Evolutionary conservation across 208 protist genomes (phyloP), one percentile per base, ranked within the genome.

Genomic region (Crithidia expoeki): DNA sequence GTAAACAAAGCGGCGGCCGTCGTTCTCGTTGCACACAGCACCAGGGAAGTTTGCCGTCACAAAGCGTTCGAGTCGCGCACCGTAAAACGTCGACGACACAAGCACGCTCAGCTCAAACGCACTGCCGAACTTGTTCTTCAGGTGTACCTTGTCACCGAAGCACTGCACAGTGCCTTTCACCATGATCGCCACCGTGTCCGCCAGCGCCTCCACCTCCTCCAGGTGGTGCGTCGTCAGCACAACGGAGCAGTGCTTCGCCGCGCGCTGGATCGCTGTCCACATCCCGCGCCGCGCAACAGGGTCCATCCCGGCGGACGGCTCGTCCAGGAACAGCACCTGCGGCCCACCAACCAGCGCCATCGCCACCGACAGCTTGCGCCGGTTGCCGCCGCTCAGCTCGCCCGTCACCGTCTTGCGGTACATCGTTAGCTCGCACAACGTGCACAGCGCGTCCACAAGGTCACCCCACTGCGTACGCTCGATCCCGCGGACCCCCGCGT

Each of bases 191-290:
- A 96, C 73, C 33, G 66, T 56, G 58, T 81, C 32, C 23, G 85
- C 86, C 12, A 98, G 74, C 4, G 91, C 90, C 70, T 97, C 93
- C 67, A 90, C 86, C 85, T 98, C 96, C 68, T 97, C 93, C 79
- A 98, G 81, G 61, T 96, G 91, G 68, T 98, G 96, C 53, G 95
- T 97, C 57, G 95, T 97, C 60, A 98, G 73, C 74, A 94, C 84
- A 6, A 94, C 78, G 40, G 88, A 83, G 80, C 85, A 90, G 74
- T 84, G 73, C 40, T 81, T 46, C 1, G 86, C 44, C 27, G 79
- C 88, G 73, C 53, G 64, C 72, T 89, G 77, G 51, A 87, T 92
- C 19, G 76, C 76, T 33, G 70, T 88, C 93, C 90, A 96, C 49
- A 96, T 27, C 5, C 67, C 69, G 12, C 86, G 76, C n/a, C 86